Base-by-base conservation (phyloP, 257 asterid species). In the Avicennia marina region DNA sequence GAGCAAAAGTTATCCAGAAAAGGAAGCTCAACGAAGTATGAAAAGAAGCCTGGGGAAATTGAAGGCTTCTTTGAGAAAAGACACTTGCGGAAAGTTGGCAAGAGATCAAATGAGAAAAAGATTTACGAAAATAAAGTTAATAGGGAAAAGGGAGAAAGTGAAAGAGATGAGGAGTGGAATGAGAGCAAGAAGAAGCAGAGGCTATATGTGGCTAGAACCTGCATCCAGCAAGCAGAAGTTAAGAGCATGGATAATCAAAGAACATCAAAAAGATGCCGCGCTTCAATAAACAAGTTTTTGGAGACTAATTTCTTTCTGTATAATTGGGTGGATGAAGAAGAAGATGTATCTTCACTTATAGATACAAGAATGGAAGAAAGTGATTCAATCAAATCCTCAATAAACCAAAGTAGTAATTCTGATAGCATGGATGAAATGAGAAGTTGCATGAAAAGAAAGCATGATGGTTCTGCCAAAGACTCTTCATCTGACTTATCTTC, bases 321-420 rank as follows among this genome's bases (percentile, higher is more conserved):
- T 41, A 88, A 81, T 50, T 77, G 83, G 89, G 56, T 77, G 56
- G 90, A 73, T 64, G 85, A 80, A 1, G 90, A 82, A 42, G 91
- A 78, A 67, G 82, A 75, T 58, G 21, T 68, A 40, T 59, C 12
- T 60, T 64, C 69, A 42, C 21, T 31, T 6, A 16, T 60, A 46
- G 65, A 72, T 27, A 47, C 70, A 53, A 58, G 27, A 54, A 22
- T 41, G 15, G 67, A 50, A 52, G 63, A 64, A 34, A 27, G 43
- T 29, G 70, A 53, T 45, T 36, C 56, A 47, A 15, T 21, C 11
- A 27, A 53, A 16, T 58, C 22, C 20, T 24, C 70, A 33, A 50
- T 17, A 50, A 33, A 60, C 45, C 69, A 55, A 59, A 63, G 49
- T 60, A 59, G 62, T 46, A 52, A 49, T 41, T 13, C 51, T 13